Conservation (phyloP, 2,329 filamentous ascomycete genomes). For the Xylogone sp. region DNA sequence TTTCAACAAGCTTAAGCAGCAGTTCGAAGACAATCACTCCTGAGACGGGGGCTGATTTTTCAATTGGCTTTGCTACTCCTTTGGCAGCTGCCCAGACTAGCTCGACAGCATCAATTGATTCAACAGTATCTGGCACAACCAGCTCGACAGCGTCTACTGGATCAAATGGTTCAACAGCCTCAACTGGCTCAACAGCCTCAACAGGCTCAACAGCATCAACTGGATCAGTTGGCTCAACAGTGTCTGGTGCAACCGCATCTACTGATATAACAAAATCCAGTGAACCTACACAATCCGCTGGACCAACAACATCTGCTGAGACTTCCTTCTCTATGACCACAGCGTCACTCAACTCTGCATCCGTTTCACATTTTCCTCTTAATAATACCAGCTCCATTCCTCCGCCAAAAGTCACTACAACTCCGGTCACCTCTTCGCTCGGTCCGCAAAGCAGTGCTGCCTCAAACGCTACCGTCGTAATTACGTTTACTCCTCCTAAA, state of each 20-base stretch:
- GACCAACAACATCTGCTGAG: too few relatives aligned
- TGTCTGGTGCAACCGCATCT: background rate
- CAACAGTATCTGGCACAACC: too few relatives aligned
- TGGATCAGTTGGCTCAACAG: too few relatives aligned
- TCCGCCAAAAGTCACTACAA: constrained; percentile 1
- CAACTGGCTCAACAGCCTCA: background rate
- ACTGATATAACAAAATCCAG: too few relatives aligned
- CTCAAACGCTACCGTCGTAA: constrained; percentile 5
- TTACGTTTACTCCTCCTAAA: constrained; percentile 7
- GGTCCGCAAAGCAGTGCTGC: constrained; percentile 7
- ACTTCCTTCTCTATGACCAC: background rate
- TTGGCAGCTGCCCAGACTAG: background rate
- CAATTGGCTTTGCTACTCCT: background rate
- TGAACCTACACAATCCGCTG: too few relatives aligned
- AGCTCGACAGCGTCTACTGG: too few relatives aligned
- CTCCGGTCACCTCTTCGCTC: background rate
- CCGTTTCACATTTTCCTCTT: constrained; percentile 17
- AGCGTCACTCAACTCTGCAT: background rate
- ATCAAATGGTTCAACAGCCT: too few relatives aligned
- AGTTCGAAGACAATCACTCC: background rate
- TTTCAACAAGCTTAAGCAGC: background rate
- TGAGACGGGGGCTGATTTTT: background rate
- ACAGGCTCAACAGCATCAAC: too few relatives aligned
- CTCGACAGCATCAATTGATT: background rate
- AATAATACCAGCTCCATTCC: constrained; percentile 17